A percentile compares a stretch with the other conserved stretches of the same genome.
phyloP scores from a whole-genome alignment of 192 early-diverging fungal genomes.

The Podila horticola region DNA sequence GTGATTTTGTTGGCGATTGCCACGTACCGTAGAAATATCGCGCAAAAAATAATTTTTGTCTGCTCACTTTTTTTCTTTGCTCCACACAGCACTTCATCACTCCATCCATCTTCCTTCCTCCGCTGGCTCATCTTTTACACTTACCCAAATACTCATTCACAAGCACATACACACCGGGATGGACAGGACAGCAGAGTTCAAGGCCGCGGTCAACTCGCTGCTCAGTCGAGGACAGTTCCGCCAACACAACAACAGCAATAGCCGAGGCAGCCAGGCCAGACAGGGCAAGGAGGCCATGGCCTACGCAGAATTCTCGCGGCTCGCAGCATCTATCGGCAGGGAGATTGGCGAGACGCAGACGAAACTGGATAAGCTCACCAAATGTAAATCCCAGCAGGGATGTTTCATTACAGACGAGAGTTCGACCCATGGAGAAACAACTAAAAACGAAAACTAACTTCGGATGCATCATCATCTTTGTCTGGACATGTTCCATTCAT shows the following conservation, averaged over 20 bases:
- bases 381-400: constrained; percentile 51
- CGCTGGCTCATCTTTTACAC: no score
- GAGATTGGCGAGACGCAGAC: constrained; percentile 87
- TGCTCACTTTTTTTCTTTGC: no score
- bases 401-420: neutral
- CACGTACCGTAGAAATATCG: no score
- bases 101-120: no score
- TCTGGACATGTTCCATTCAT: neutral
- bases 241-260: constrained; percentile 8
- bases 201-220: constrained; percentile 83
- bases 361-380: constrained; percentile 88
- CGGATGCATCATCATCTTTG: neutral
- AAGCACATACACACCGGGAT: constrained; percentile 6
- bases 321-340: constrained; percentile 83
- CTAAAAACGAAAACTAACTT: neutral
- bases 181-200: constrained; percentile 91
- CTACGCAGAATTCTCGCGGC: constrained; percentile 86
- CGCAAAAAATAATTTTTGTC: no score
- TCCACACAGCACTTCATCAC: no score
- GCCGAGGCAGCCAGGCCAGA: constrained; percentile 17
- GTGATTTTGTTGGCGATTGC: no score
- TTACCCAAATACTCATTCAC: neutral
- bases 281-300: constrained; percentile 36
- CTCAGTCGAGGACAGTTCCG: constrained; percentile 55
- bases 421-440: neutral